Evolutionary conservation across 352 stramenopile genomes (phyloP), one percentile per base, ranked within the genome.

Genomic region (Phytopythium oedochilum): DNA sequence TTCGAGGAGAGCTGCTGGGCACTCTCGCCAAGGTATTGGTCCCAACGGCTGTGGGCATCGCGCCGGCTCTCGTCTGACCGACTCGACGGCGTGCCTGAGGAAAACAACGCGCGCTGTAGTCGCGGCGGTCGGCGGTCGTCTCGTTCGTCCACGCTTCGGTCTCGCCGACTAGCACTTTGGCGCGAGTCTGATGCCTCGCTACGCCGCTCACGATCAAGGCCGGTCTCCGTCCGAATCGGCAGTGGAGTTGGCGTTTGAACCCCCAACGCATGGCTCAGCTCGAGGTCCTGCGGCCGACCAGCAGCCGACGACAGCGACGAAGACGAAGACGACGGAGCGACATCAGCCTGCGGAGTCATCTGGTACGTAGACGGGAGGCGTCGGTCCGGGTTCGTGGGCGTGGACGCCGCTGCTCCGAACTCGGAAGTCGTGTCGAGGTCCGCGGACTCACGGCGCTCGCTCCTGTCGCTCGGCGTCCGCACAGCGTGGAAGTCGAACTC

Each of bases 221-320:
- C 17, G 10, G 7, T n/a, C 40, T 46, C 40, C 22, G 12, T 5
- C 20, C 12, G 40, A 46, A 7, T 26, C 18, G 40, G 20, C 2
- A 12, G 4, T 20, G 40, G 40, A 4, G 40, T 46, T 3, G 47
- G 47, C 3, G 31, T 53, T 20, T 47, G 18, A 11, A 88, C 70
- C 0, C 80, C 80, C 31, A 90, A 44, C 0, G 77, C 80, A 29
- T 85, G 67, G 12, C 64, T 88, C 25, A 90, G 50, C 32, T 90
- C 80, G 18, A 85, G 61, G 39, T 90, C 80, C 29, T 70, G 55
- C 5, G 59, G 43, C 15, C 53, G 71, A 44, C 22, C 63, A 3
- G 60, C 31, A 10, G 22, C 47, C 31, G 53, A 51, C 3, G 61
- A 48, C 23, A 57, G 43, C 17, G 40, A 49, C 1, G 70, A 71